phyloP scores from a whole-genome alignment of 2,329 filamentous ascomycete species.

The Nothopassalora personata region DNA sequence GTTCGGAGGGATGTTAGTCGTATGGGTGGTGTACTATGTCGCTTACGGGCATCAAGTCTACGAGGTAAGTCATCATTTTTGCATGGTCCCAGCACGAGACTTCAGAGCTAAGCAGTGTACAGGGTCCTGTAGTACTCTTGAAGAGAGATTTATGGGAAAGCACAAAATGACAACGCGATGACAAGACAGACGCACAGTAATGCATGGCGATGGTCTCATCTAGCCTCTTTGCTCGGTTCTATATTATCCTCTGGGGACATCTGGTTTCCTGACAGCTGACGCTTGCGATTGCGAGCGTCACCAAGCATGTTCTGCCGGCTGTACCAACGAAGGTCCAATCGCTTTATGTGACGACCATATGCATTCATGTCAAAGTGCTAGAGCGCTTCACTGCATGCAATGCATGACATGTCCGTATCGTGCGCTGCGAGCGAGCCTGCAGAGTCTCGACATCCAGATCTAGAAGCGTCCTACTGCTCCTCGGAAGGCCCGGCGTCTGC shows the following conservation, averaged over 20 bases:
- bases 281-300: neutral
- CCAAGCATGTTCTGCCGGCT: neutral
- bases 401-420: no score
- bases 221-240: neutral
- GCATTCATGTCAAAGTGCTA: neutral
- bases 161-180: neutral
- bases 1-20: slow-evolving; percentile 17
- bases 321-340: neutral
- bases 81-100: neutral
- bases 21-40: slow-evolving; percentile 15
- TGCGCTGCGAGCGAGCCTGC: neutral
- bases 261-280: neutral
- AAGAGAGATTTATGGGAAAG: slow-evolving; percentile 9
- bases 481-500: neutral
- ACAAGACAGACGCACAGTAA: neutral
- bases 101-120: neutral
- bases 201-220: neutral
- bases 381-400: neutral
- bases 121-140: slow-evolving; percentile 15
- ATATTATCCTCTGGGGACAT: neutral
- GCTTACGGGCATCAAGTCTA: slow-evolving; percentile 17
- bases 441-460: neutral
- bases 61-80: neutral
- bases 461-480: neutral
- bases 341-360: neutral